Conservation (phyloP, 768 basidiomycete genomes). For the Pleurotus eryngii region DNA sequence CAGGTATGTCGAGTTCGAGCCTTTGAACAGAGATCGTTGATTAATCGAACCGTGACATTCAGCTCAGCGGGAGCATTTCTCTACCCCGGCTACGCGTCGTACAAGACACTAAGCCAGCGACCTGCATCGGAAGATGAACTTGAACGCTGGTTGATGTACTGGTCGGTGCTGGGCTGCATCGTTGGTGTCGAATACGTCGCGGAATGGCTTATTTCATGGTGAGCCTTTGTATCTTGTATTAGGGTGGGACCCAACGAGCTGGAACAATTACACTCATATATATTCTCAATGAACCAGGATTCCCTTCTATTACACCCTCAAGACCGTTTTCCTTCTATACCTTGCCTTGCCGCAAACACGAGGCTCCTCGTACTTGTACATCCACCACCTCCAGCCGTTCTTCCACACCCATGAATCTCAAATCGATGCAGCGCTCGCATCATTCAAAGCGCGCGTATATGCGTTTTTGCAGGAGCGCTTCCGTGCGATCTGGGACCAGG, state of each 20-base stretch:
- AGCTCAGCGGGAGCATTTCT: constrained; percentile 79
- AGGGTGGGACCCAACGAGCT: neutral
- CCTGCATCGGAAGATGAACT: constrained; percentile 81
- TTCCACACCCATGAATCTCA: constrained; percentile 78
- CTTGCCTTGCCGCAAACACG: constrained; percentile 87
- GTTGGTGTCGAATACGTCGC: constrained; percentile 79
- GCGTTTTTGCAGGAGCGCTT: constrained; percentile 62
- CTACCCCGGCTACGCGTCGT: constrained; percentile 95
- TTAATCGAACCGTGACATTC: neutral
- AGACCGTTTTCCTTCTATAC: constrained; percentile 83
- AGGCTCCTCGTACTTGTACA: constrained; percentile 85
- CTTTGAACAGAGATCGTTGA: neutral
- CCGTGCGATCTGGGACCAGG: constrained; percentile 62
- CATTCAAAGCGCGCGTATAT: constrained; percentile 56
- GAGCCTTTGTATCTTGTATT: constrained; percentile 21
- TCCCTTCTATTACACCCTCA: constrained; percentile 82
- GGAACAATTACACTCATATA: constrained; percentile 10
- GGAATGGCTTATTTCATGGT: constrained; percentile 90
- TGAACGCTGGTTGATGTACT: constrained; percentile 97
- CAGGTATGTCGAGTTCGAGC: constrained; percentile 29
- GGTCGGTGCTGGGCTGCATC: constrained; percentile 85
- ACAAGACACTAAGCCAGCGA: constrained; percentile 87
- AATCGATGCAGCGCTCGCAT: constrained; percentile 78
- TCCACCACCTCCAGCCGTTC: constrained; percentile 74
- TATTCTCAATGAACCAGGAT: constrained; percentile 51